Conservation (phyloP, 192 early-diverging fungal species). For the Backusella morwellensis region DNA sequence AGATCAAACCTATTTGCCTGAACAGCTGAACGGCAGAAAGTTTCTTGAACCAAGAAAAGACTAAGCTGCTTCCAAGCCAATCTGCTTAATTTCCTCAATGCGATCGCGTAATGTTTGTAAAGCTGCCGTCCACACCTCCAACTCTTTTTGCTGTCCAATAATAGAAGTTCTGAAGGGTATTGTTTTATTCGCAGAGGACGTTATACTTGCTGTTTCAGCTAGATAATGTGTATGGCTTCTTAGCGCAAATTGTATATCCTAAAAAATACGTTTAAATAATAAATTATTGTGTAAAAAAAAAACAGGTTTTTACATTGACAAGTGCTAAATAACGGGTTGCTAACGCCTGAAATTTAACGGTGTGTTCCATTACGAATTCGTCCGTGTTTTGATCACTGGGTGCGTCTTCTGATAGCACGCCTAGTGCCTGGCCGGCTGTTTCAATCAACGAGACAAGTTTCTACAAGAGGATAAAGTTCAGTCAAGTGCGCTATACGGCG, state of each 20-base stretch:
- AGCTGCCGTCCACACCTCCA: conserved; percentile 25
- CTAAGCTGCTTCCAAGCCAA: background rate
- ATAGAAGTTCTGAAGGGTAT: conserved; percentile 25
- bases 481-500: background rate
- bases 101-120: conserved; percentile 11
- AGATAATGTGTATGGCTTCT: conserved; percentile 25
- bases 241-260: conserved; percentile 30
- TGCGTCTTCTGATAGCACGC: conserved; percentile 17
- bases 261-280: background rate
- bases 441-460: conserved; percentile 28
- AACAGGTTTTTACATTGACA: conserved; percentile 15
- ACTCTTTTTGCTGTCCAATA: conserved; percentile 18
- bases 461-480: conserved; percentile 1
- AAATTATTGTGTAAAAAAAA: background rate
- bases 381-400: conserved; percentile 3
- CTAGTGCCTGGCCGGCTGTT: conserved; percentile 23
- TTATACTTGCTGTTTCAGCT: conserved; percentile 16
- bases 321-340: conserved; percentile 22
- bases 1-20: conserved; percentile 79
- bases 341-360: conserved; percentile 1
- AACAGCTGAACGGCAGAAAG: conserved; percentile 52
- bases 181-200: conserved; percentile 19
- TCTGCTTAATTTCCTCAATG: conserved; percentile 9
- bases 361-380: background rate
- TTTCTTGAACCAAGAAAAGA: conserved; percentile 48